These are phyloP conservation scores for Asclepias syriaca DNA, from an alignment of 257 asterid genomes.

Conservation along the genomic window DNA sequence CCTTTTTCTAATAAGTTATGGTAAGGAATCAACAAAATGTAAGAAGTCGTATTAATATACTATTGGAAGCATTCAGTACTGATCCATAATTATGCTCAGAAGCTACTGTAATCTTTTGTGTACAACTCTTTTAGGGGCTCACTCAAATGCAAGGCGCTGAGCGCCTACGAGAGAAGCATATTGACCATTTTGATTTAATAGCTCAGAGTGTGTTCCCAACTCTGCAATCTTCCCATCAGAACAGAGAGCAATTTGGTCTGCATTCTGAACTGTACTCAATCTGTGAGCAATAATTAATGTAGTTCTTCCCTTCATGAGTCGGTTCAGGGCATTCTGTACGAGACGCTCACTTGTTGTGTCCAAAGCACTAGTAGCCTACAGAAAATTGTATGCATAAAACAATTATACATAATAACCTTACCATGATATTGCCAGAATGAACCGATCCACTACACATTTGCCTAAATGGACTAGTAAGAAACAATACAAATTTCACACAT, in stretches of 20 bases:
- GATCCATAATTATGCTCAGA: neutral
- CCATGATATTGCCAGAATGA: neutral
- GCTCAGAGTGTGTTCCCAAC: constrained; percentile 79
- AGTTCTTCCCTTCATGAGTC: constrained; percentile 91
- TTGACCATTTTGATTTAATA: constrained; percentile 60
- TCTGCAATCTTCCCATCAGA: constrained; percentile 82
- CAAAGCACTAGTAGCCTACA: constrained; percentile 94
- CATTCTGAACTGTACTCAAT: constrained; percentile 90
- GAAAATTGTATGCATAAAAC: constrained; percentile 10
- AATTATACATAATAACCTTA: neutral
- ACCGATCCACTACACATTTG: neutral
- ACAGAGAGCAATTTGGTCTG: constrained; percentile 73
- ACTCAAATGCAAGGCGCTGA: constrained; percentile 92
- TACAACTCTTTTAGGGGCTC: constrained; percentile 13
- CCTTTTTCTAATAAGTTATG: constrained; percentile 18
- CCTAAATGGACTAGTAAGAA: neutral
- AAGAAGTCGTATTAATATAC: neutral
- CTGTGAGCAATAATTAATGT: constrained; percentile 97
- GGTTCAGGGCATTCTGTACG: constrained; percentile 87
- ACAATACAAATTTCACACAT: neutral
- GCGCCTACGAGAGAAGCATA: constrained; percentile 85
- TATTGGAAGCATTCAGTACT: neutral
- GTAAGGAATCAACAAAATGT: neutral
- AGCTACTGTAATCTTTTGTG: neutral
- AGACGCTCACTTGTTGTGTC: constrained; percentile 88